Evolutionary conservation across 2,329 filamentous ascomycete species (phyloP), one percentile per base, ranked within the genome.

Genomic region (Apiospora malaysiana): DNA sequence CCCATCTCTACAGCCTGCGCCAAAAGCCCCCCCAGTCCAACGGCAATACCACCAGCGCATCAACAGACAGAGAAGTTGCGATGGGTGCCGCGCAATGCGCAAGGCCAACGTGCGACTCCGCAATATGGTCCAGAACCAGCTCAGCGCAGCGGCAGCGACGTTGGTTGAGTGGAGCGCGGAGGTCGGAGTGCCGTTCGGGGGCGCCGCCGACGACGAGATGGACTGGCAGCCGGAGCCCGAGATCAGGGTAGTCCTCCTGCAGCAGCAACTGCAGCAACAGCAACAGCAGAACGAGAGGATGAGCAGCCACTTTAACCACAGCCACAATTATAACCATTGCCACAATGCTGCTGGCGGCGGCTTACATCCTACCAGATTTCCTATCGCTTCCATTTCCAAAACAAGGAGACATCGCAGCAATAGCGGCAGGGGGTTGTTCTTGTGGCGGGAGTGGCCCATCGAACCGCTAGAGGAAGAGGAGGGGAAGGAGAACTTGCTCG

Each of bases 221-320:
- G 78, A 79, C 73, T 79, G 78, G 78, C 77, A 79, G 76, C 77
- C 78, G 1, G 77, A 79, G 71, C 77, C 77, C n/a, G 75, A 78
- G 4, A 70, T 74, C 12, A 76, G 73, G 43, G 77, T 79, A 7
- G n/a, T 79, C 42, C 65, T 76, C 21, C 21, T 76, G 32, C 43
- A 59, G n/a, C 46, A 65, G 12, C 66, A 45, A 4, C n/a, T 18
- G 7, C 49, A 32, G 12, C 49, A 37, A 66, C n/a, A 42, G 23
- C 63, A 37, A 66, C 66, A 37, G 32, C 56, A 40, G 18, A 9
- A 12, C 2, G 51, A 59, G 7, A 59, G 51, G 16, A 59, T 25
- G 51, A 18, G 8, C 45, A 46, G n/a, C 45, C 7, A 46, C 45
- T 46, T 21, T 9, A 14, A 27, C 23, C 7, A 51, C 23, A 51